Percentiles rank a stretch among this genome's conserved stretches.
phyloP scores from a whole-genome alignment of 2,329 filamentous ascomycete species.

The Colletotrichum orbiculare region DNA sequence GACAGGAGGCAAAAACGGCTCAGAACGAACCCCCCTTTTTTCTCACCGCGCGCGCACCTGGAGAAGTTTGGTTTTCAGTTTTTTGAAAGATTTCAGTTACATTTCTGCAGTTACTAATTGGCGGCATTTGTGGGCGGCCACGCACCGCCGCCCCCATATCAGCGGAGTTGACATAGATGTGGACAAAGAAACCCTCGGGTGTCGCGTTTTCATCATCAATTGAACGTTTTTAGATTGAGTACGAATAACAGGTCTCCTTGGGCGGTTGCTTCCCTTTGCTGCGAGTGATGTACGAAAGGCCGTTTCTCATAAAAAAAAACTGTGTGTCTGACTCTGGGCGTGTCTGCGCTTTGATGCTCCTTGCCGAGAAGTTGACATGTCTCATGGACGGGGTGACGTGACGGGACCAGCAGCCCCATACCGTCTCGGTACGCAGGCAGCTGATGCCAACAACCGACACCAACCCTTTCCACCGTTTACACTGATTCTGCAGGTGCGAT shows the following conservation, averaged over 20 bases:
- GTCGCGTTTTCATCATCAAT: slow-evolving; percentile 15
- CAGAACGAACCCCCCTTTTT: background rate
- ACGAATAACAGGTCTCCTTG: slow-evolving; percentile 25
- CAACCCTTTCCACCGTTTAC: too few species aligned
- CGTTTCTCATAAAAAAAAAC: background rate
- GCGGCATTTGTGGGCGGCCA: slow-evolving; percentile 27
- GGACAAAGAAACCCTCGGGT: slow-evolving; percentile 10
- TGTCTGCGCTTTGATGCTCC: background rate
- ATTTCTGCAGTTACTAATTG: slow-evolving; percentile 20
- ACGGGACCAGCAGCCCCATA: too few species aligned
- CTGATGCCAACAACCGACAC: too few species aligned
- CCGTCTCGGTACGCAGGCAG: too few species aligned
- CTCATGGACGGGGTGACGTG: too few species aligned
- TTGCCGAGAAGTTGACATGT: background rate
- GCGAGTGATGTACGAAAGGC: background rate
- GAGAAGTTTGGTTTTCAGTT: background rate
- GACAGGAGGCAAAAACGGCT: background rate
- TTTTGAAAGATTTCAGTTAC: background rate
- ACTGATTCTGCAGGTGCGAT: too few species aligned
- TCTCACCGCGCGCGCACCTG: background rate
- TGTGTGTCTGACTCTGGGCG: too few species aligned
- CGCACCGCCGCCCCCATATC: background rate
- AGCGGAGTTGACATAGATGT: slow-evolving; percentile 20
- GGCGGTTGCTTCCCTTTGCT: slow-evolving; percentile 1
- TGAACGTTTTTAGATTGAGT: slow-evolving; percentile 27